Base-by-base conservation (phyloP, 108 stramenopile species). In the Cyclotella cryptica region DNA sequence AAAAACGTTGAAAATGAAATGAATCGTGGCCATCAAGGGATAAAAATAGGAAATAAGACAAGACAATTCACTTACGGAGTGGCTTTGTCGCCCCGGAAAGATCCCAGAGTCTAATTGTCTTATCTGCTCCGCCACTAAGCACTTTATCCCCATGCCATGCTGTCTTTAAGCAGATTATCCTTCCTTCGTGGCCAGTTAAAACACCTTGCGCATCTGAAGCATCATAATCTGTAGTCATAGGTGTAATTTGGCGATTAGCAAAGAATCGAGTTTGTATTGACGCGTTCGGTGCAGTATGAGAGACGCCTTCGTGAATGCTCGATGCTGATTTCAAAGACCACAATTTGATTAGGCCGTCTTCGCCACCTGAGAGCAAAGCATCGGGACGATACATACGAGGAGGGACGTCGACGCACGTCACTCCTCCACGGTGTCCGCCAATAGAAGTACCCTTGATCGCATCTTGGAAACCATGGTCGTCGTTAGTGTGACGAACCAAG, bases 71-170 rank as follows among this genome's bases (percentile, higher is more conserved):
- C 60, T 61, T 39, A 61, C 60, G 29, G 0, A 93, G 47, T 28
- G 88, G 92, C 63, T 88, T 89, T 28, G 73, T 83, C 61, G 74
- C 78, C 17, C 86, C 87, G 10, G 83, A 53, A 9, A 93, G 67
- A 75, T 96, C 94, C 94, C 94, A 96, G 10, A 96, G 74, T 51
- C 92, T 83, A 11, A 91, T 72, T 0, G 91, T 91, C 29, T 87
- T 88, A 79, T 96, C 94, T 11, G 91, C 88, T 28, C 92, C 94
- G 43, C 94, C 92, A 64, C 90, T 91, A 6, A 96, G 65, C 39
- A 92, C 69, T 40, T 91, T 86, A 67, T 96, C 94, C 12, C 92
- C 94, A 71, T 96, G 94, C 94, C 94, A 96, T 14, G 94, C 94
- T 29, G 92, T 88, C 70, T 91, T 86, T 9, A 96, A 83, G 66